These are phyloP conservation scores for Pestalotiopsis sp. DNA, from an alignment of 2,329 filamentous ascomycete species.

Conservation along the genomic window DNA sequence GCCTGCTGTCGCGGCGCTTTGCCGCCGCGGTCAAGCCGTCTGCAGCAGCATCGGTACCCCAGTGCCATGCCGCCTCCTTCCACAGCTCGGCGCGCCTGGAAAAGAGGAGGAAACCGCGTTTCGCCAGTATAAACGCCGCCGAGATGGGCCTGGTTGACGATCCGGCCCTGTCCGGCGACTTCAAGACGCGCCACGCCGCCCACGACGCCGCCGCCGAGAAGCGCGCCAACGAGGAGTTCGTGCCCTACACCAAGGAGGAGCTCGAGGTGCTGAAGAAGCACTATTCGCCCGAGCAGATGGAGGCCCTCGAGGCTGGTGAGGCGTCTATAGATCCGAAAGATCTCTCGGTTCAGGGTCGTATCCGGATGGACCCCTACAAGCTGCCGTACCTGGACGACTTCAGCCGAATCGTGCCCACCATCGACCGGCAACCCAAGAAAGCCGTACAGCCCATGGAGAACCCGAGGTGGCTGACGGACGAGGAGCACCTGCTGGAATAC, in stretches of 20 bases:
- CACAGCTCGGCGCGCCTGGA: slow-evolving; percentile 51
- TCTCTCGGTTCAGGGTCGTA: slow-evolving; percentile 68
- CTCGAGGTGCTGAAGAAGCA: slow-evolving; percentile 59
- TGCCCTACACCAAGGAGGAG: slow-evolving; percentile 68
- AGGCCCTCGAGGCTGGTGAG: slow-evolving; percentile 80
- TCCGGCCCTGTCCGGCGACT: background rate
- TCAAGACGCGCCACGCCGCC: background rate
- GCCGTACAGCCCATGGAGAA: slow-evolving; percentile 53
- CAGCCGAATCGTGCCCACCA: slow-evolving; percentile 70
- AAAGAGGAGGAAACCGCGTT: slow-evolving; percentile 48
- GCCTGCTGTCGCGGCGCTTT: slow-evolving; percentile 52
- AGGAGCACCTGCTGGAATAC: slow-evolving; percentile 47
- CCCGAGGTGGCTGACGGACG: slow-evolving; percentile 60
- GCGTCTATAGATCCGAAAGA: slow-evolving; percentile 72
- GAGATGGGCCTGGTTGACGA: slow-evolving; percentile 47
- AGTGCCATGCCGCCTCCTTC: slow-evolving; percentile 42
- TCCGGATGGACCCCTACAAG: slow-evolving; percentile 71
- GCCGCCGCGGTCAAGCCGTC: slow-evolving; percentile 29
- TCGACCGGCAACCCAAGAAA: slow-evolving; percentile 66
- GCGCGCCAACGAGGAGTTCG: slow-evolving; percentile 50
- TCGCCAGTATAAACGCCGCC: slow-evolving; percentile 52
- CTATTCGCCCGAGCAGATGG: slow-evolving; percentile 81
- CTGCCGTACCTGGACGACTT: slow-evolving; percentile 83
- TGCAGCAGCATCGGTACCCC: slow-evolving; percentile 22
- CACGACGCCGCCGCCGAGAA: slow-evolving; percentile 39